Evolutionary conservation across 2,329 filamentous ascomycete genomes (phyloP).

Genomic region (Emmonsiellopsis sp.): DNA sequence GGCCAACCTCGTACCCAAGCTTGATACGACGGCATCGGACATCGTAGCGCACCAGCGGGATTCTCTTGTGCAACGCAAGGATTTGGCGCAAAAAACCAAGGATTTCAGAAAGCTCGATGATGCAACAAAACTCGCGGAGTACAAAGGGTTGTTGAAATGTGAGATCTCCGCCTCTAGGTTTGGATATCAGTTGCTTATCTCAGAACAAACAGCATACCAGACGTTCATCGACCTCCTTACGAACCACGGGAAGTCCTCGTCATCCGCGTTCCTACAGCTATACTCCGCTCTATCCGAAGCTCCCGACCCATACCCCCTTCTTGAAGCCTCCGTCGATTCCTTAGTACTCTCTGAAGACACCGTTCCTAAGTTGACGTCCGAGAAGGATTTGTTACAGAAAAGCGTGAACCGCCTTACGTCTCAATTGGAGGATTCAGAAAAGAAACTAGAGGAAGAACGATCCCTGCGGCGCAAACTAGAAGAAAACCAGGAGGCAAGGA

Average conservation of each 20-base stretch:
- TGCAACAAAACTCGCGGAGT: slow-evolving; percentile 71
- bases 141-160: slow-evolving; percentile 87
- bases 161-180: slow-evolving; percentile 4
- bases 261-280: slow-evolving; percentile 83
- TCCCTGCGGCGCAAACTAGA: slow-evolving; percentile 65
- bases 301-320: slow-evolving; percentile 88
- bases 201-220: slow-evolving; percentile 64
- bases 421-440: slow-evolving; percentile 76
- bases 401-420: slow-evolving; percentile 65
- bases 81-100: slow-evolving; percentile 97
- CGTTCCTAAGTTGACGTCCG: slow-evolving; percentile 75
- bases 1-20: slow-evolving; percentile 68
- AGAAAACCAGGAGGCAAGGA: slow-evolving; percentile 63
- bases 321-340: slow-evolving; percentile 93
- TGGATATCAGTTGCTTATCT: not conserved
- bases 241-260: slow-evolving; percentile 89
- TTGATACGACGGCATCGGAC: slow-evolving; percentile 91
- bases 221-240: slow-evolving; percentile 94
- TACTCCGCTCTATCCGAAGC: slow-evolving; percentile 93
- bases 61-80: slow-evolving; percentile 91
- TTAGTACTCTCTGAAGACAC: slow-evolving; percentile 88
- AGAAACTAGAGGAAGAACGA: slow-evolving; percentile 69
- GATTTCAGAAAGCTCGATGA: slow-evolving; percentile 94
- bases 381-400: slow-evolving; percentile 79
- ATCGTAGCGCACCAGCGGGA: slow-evolving; percentile 90